Conservation (phyloP, 2,329 filamentous ascomycete species). For the Aspergillus brasiliensis region DNA sequence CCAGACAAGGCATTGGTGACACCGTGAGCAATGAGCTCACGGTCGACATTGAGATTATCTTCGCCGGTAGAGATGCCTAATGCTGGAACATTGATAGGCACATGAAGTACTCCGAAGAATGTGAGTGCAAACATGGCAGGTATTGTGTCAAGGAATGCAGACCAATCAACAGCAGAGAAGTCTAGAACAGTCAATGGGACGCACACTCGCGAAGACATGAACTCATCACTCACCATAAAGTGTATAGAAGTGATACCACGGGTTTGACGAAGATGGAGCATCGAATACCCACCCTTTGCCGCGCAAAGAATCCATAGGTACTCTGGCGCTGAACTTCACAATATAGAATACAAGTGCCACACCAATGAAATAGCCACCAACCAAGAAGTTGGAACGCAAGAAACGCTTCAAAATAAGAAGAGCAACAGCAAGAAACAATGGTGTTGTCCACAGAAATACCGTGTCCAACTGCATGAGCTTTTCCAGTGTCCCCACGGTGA, state of each 20-base stretch:
- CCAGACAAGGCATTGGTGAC: constrained; percentile 92
- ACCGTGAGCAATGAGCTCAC: constrained; percentile 88
- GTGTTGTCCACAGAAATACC: constrained; percentile 78
- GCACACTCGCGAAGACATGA: neutral
- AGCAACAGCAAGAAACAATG: constrained; percentile 72
- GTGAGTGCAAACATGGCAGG: constrained; percentile 96
- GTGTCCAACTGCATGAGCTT: constrained; percentile 75
- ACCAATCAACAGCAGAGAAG: constrained; percentile 79
- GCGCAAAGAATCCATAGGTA: constrained; percentile 69
- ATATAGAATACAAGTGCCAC: constrained; percentile 64
- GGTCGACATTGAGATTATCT: constrained; percentile 87
- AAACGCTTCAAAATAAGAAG: constrained; percentile 76
- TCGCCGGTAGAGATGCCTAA: constrained; percentile 87
- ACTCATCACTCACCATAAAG: constrained; percentile 74
- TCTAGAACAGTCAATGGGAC: constrained; percentile 53
- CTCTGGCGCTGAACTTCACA: constrained; percentile 54
- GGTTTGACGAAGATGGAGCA: constrained; percentile 78
- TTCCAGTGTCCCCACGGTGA: constrained; percentile 73
- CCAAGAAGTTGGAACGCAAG: constrained; percentile 78
- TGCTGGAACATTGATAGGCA: constrained; percentile 96
- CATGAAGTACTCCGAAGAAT: constrained; percentile 95
- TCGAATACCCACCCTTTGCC: constrained; percentile 87
- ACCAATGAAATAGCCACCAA: constrained; percentile 84
- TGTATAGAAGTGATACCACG: constrained; percentile 98
- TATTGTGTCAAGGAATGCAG: constrained; percentile 77